Evolutionary conservation across 1,284 basidiomycete genomes (phyloP).

Genomic region (Ganoderma lucidum): DNA sequence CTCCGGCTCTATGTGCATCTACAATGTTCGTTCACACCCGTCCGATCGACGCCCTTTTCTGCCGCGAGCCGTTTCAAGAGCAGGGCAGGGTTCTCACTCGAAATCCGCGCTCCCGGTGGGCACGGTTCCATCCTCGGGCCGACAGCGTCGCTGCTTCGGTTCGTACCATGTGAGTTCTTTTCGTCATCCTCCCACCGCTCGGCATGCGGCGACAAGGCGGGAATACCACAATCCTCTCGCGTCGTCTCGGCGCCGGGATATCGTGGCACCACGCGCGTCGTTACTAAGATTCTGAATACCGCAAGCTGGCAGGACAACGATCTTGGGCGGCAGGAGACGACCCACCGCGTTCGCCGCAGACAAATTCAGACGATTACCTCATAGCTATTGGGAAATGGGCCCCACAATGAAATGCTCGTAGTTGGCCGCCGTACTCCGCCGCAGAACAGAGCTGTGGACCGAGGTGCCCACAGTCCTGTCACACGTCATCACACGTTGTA

Average conservation of each 20-base stretch:
- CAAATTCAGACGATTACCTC: slow-evolving; percentile 2
- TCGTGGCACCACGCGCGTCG: background rate
- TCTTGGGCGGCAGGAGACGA: background rate
- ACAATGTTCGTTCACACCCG: background rate
- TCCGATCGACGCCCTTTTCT: background rate
- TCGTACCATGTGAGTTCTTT: background rate
- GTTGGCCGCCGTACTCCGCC: background rate
- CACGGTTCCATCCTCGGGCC: background rate
- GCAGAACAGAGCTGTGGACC: background rate
- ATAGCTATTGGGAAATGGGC: background rate
- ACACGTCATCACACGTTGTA: background rate
- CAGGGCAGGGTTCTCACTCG: background rate
- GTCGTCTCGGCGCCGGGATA: background rate
- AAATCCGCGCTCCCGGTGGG: background rate
- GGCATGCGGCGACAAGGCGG: background rate
- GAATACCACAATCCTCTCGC: background rate
- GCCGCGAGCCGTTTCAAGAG: background rate
- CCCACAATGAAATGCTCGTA: background rate
- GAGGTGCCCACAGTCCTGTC: background rate
- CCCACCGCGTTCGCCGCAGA: background rate
- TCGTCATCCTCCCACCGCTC: background rate
- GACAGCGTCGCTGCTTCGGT: background rate
- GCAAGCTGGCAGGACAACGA: background rate
- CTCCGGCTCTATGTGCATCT: background rate
- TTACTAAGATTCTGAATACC: background rate